phyloP scores from a whole-genome alignment of 2,329 filamentous ascomycete species.

The Elsinoe ampelina region DNA sequence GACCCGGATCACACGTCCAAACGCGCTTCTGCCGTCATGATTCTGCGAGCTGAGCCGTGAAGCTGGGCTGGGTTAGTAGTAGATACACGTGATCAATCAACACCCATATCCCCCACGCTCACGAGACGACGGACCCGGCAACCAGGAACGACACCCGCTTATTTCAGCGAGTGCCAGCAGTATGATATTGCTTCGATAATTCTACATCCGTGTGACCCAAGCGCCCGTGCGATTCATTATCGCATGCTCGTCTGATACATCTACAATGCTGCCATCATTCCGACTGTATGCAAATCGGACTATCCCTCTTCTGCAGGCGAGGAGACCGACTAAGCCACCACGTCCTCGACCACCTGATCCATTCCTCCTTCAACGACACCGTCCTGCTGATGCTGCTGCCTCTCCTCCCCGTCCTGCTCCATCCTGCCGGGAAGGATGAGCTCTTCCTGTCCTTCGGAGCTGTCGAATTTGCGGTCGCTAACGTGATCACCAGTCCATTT shows the following conservation, averaged over 20 bases:
- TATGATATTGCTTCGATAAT: not conserved
- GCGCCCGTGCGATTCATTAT: not conserved
- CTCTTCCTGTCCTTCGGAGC: conserved; percentile 23
- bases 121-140: not conserved
- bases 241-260: conserved; percentile 2
- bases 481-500: conserved; percentile 62
- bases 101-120: not conserved
- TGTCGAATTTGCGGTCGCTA: conserved; percentile 14
- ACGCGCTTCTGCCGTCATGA: not conserved
- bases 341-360: conserved; percentile 6
- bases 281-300: not conserved
- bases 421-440: conserved; percentile 26
- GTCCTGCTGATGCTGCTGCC: conserved; percentile 1
- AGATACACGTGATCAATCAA: not conserved
- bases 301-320: not conserved
- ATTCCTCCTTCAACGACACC: not conserved
- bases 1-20: not conserved
- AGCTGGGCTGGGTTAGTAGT: not conserved
- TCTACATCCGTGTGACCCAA: not conserved
- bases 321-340: conserved; percentile 8
- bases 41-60: not conserved
- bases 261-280: not conserved
- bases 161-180: not conserved
- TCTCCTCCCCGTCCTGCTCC: conserved; percentile 9
- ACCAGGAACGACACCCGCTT: not conserved